Evolutionary conservation across 768 basidiomycete genomes (phyloP), one percentile per base, ranked within the genome.

Genomic region (Phlebiopsis flavidoalba): DNA sequence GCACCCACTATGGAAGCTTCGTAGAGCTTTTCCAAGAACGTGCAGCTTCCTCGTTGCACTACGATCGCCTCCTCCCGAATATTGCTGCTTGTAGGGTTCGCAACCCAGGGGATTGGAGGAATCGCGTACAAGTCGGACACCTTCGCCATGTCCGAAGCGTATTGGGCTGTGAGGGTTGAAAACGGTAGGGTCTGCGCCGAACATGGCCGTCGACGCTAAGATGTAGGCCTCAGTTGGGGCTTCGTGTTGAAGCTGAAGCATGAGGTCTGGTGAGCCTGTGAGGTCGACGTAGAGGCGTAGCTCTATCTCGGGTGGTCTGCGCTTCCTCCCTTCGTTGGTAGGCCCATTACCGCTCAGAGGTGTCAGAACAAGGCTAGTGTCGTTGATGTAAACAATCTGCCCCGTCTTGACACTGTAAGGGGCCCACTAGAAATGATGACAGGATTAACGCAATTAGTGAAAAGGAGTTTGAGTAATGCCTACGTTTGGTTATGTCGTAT

Each of bases 401-500:
- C 94, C 94, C 0, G 86, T 83, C 51, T 86, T 81, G 46, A 95
- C 87, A 40, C 84, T 76, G 67, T 93, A 86, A 57, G 89, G n/a
- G 92, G 0, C 92, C 93, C 67, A 95, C 92, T 95, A 31, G 6
- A 6, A 6, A 31, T 31, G 60, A 35, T 17, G 33, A 1, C 33
- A 17, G 40, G 1, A 33, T 53, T 5, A 53, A 33, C 8, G n/a
- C n/a, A 36, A 8, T 26, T 3, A 5, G 15, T 17, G 8, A 5
- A 53, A 12, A 36, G 31, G n/a, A n/a, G n/a, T n/a, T 58, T 1
- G 40, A 54, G 49, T 43, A 3, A 11, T 35, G 11, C 88, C 68
- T 66, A 95, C 95, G 75, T 76, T 85, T 91, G 36, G 88, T 81
- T 57, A 98, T 80, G 66, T 96, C 91, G 66, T 93, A 96, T 8